phyloP scores from a whole-genome alignment of 176 grass and related monocot species.

The Oryza glaberrima region DNA sequence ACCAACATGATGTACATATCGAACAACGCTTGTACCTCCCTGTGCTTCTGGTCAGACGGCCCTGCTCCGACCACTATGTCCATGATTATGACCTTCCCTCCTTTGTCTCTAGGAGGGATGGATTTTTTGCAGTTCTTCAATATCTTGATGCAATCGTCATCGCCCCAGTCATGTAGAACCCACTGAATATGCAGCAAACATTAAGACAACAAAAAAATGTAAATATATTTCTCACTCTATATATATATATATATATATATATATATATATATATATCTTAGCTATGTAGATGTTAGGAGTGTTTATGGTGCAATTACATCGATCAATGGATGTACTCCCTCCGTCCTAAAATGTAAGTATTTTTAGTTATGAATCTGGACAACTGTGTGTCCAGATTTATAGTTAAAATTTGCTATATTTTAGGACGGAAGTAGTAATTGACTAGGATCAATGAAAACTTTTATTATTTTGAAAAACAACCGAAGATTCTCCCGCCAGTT shows the following conservation, averaged over 20 bases:
- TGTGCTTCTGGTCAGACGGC: background rate
- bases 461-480: too few species aligned
- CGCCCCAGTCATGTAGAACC: constrained; percentile 58
- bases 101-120: constrained; percentile 1
- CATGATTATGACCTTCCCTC: constrained; percentile 60
- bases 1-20: constrained; percentile 47
- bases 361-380: too few species aligned
- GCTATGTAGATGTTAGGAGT: too few species aligned
- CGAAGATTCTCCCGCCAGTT: too few species aligned
- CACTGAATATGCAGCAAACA: constrained; percentile 32
- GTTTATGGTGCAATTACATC: too few species aligned
- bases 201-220: background rate
- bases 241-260: too few species aligned
- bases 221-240: background rate
- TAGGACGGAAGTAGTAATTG: too few species aligned
- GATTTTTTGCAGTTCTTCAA: constrained; percentile 52
- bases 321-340: too few species aligned
- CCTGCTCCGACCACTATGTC: constrained; percentile 43
- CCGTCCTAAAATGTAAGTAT: too few species aligned
- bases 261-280: too few species aligned
- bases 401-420: too few species aligned
- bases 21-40: constrained; percentile 25
- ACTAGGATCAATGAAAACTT: background rate
- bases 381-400: too few species aligned
- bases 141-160: constrained; percentile 50